phyloP scores from a whole-genome alignment of 75 land plant species.

The Isoetes taiwanensis region DNA sequence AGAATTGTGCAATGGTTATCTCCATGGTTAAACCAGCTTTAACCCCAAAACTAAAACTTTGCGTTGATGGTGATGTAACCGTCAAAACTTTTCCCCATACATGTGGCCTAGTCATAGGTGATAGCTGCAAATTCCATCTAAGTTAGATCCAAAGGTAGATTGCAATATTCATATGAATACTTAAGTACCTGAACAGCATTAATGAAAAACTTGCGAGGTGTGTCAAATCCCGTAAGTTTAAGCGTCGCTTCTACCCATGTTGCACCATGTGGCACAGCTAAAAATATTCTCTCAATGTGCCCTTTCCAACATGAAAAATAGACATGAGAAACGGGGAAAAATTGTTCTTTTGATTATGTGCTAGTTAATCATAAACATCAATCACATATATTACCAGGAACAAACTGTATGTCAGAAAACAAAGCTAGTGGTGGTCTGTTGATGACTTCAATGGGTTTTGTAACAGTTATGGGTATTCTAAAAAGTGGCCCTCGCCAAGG shows the following conservation, averaged over 20 bases:
- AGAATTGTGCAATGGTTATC: constrained; percentile 80
- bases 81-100: constrained; percentile 65
- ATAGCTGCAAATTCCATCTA: constrained; percentile 32
- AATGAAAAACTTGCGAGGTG: constrained; percentile 63
- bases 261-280: constrained; percentile 80
- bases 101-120: constrained; percentile 54
- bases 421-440: constrained; percentile 36
- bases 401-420: constrained; percentile 46
- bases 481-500: constrained; percentile 94
- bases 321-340: not conserved
- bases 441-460: constrained; percentile 42
- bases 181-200: constrained; percentile 64
- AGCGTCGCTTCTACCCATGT: constrained; percentile 88
- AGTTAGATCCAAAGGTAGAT: not conserved
- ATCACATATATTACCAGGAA: constrained; percentile 39
- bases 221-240: constrained; percentile 64
- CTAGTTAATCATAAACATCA: not conserved
- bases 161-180: not conserved
- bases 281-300: constrained; percentile 67
- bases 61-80: constrained; percentile 60
- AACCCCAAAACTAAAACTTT: constrained; percentile 53
- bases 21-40: constrained; percentile 77
- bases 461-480: constrained; percentile 67
- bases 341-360: not conserved
- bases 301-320: constrained; percentile 26